Conservation (phyloP, 805 yeast genomes). For the Barnettozyma botsteinii region DNA sequence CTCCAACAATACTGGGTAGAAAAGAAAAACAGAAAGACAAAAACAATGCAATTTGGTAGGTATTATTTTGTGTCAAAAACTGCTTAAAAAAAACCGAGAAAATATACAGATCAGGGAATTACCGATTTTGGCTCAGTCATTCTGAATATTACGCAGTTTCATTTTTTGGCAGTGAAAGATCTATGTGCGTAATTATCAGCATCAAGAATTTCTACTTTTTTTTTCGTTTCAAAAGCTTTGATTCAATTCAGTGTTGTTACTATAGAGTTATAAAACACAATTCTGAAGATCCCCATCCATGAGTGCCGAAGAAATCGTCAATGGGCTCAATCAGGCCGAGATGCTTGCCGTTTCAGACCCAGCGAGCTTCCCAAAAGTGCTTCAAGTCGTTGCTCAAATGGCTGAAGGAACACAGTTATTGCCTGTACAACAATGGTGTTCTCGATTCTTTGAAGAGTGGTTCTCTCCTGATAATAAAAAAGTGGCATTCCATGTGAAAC, state of each 20-base stretch:
- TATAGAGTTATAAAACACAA: too few species aligned
- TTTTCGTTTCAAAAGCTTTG: too few species aligned
- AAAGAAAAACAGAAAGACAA: too few species aligned
- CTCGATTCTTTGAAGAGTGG: constrained; percentile 19
- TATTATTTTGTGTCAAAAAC: constrained; percentile 6
- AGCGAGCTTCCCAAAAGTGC: constrained; percentile 12
- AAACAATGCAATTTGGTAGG: background rate
- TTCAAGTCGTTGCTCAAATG: constrained; percentile 15
- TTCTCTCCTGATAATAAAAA: constrained; percentile 13
- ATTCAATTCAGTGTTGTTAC: too few species aligned
- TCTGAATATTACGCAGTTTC: constrained; percentile 1
- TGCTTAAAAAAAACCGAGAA: background rate
- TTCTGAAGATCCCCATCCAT: too few species aligned
- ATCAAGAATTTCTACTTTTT: background rate
- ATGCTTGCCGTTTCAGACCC: constrained; percentile 13
- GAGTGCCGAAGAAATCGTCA: constrained; percentile 9
- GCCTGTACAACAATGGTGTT: constrained; percentile 24
- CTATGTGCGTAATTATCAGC: constrained; percentile 1
- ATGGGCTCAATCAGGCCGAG: constrained; percentile 17
- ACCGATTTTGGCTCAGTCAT: background rate
- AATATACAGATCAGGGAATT: background rate
- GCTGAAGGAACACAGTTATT: constrained; percentile 8
- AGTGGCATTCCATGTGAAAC: constrained; percentile 15
- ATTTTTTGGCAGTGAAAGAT: too few species aligned
- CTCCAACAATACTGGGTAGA: too few species aligned